These are phyloP conservation scores for Jatropha podagrica DNA, from an alignment of 441 rosid genomes.

Conservation along the genomic window DNA sequence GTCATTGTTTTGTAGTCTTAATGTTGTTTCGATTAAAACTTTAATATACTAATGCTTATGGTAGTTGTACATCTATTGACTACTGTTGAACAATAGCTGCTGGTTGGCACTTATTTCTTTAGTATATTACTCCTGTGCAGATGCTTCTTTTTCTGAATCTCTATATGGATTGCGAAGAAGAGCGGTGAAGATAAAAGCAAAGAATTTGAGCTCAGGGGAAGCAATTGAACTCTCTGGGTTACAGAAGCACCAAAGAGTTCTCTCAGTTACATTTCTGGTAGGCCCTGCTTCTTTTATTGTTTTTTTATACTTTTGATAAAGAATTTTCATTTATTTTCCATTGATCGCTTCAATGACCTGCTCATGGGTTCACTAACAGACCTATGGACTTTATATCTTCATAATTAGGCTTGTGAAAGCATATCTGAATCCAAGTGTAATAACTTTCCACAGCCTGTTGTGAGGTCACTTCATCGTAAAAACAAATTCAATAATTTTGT, in stretches of 20 bases:
- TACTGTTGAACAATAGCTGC: not conserved
- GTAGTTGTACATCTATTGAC: not conserved
- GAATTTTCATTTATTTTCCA: slow-evolving; percentile 3
- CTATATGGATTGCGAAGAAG: slow-evolving; percentile 95
- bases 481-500: not conserved
- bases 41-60: not conserved
- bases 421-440: slow-evolving; percentile 9
- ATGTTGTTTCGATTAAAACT: not conserved
- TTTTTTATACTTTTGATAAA: slow-evolving; percentile 3
- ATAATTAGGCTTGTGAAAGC: not conserved
- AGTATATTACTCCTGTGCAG: slow-evolving; percentile 40
- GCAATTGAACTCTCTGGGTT: slow-evolving; percentile 66
- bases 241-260: slow-evolving; percentile 75
- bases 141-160: slow-evolving; percentile 95
- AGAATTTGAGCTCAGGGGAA: slow-evolving; percentile 43
- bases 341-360: not conserved
- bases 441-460: not conserved
- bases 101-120: slow-evolving; percentile 11
- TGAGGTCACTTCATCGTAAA: not conserved
- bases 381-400: not conserved
- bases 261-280: slow-evolving; percentile 94
- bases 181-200: slow-evolving; percentile 57
- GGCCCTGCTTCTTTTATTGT: slow-evolving; percentile 22
- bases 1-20: not conserved
- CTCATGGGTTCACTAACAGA: not conserved